Evolutionary conservation across 345 rosid genomes (phyloP), one percentile per base, ranked within the genome.

Genomic region (Stellera chamaejasme): DNA sequence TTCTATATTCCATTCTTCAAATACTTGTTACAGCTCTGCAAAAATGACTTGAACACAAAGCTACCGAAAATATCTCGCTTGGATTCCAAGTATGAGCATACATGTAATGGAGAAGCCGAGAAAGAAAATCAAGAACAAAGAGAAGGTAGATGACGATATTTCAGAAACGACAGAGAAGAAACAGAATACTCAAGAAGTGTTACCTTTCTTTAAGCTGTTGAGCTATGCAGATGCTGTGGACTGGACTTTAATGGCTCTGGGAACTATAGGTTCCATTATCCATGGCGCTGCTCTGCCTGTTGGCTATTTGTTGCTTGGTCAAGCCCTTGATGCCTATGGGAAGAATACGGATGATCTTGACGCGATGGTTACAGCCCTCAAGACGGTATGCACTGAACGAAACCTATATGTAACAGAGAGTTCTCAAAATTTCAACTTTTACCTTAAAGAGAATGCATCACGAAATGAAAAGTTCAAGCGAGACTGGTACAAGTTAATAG

Each of bases 241-340:
- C 41, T 84, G 87, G 84, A 26, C 43, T 10, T 63, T 79, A 1
- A 81, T 84, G 90, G 79, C 42, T 15, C 46, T 81, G 27, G 87
- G 90, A 43, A 74, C 75, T 2, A 23, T 77, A 12, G 87, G 90
- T 16, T 69, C 84, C 1, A 19, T 77, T 0, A 80, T 81, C 25
- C 82, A 84, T 56, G 90, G 90, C 52, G 65, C 75, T 79, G 87
- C 87, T 50, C 79, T 56, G 48, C 90, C 87, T 0, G 46, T 79
- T 9, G 87, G 90, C 6, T 81, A 84, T 58, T 48, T 81, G 52
- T 45, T 84, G 67, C 74, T 84, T 1, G 87, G 87, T 8, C 69
- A 75, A 68, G 90, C 90, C 28, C 80, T 79, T 3, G 39, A 80
- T 46, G 90, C 79, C 6, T 81, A 62, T 50, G 90, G 87, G 4